Percentiles rank a stretch among this genome's conserved stretches.
phyloP scores from a whole-genome alignment of 768 basidiomycete genomes.

The Pleurotus citrinopileatus region DNA sequence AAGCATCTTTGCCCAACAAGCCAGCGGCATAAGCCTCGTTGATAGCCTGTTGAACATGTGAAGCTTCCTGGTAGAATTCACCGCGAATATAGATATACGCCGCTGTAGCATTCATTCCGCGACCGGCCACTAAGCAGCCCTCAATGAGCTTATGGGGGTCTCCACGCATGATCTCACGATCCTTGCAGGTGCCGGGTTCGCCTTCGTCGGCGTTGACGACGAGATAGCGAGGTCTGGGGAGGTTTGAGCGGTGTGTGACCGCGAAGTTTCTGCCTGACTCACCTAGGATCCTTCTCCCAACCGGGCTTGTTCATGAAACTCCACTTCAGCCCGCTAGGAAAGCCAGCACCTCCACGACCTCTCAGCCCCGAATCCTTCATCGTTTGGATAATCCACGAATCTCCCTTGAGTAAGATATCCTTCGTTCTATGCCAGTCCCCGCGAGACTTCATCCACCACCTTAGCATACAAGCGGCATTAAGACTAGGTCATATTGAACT shows the following conservation, averaged over 20 bases:
- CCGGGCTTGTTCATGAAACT: conserved; percentile 99
- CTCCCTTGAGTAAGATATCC: conserved; percentile 92
- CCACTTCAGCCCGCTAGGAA: conserved; percentile 97
- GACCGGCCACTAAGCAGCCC: conserved; percentile 95
- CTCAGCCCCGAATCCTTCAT: conserved; percentile 96
- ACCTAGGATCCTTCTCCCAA: conserved; percentile 94
- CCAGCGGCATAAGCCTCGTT: conserved; percentile 91
- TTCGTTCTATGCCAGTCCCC: conserved; percentile 99
- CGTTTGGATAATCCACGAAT: conserved; percentile 94
- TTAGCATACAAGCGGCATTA: not conserved
- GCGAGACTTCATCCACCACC: conserved; percentile 54
- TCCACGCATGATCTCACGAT: conserved; percentile 95
- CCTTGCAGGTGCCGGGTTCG: conserved; percentile 98
- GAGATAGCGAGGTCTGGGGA: conserved; percentile 80
- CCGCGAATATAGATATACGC: conserved; percentile 99
- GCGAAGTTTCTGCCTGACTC: conserved; percentile 11
- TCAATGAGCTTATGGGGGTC: conserved; percentile 99
- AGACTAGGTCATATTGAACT: conserved; percentile 21
- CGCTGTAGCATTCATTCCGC: conserved; percentile 94
- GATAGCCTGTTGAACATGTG: conserved; percentile 93
- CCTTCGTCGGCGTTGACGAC: conserved; percentile 99
- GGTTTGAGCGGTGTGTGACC: not conserved
- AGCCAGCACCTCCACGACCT: conserved; percentile 95
- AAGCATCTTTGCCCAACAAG: conserved; percentile 85
- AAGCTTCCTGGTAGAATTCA: conserved; percentile 95